Evolutionary conservation across 306 rosid genomes (phyloP).

Genomic region (Alnus rubra): DNA sequence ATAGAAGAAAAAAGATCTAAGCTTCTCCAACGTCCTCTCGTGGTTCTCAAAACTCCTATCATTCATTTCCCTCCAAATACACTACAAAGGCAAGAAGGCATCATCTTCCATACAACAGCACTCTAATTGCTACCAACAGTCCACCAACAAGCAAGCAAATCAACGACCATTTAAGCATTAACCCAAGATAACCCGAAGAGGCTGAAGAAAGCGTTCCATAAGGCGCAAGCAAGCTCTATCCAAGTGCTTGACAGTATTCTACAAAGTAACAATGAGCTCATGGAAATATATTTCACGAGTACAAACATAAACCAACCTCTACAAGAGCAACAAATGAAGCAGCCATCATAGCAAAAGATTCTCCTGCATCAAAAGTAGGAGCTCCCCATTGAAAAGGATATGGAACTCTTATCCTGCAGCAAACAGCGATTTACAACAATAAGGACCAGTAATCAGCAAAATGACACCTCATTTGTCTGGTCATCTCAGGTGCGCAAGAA

Average conservation of each 20-base stretch:
- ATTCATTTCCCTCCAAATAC: too few relatives aligned
- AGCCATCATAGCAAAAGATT: slow-evolving; percentile 98
- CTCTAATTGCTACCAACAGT: too few relatives aligned
- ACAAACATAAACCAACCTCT: slow-evolving; percentile 53
- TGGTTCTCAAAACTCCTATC: too few relatives aligned
- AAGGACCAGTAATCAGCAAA: neutral
- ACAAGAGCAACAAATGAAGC: slow-evolving; percentile 89
- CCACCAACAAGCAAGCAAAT: too few relatives aligned
- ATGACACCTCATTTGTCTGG: slow-evolving; percentile 6
- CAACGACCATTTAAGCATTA: too few relatives aligned
- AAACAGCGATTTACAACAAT: neutral
- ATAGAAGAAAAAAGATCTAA: too few relatives aligned
- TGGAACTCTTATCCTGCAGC: slow-evolving; percentile 83
- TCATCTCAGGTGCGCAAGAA: neutral
- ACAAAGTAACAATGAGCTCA: neutral
- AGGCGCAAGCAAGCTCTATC: too few relatives aligned
- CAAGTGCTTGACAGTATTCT: neutral
- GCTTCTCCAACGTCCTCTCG: too few relatives aligned
- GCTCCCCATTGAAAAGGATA: slow-evolving; percentile 99
- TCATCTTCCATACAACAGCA: too few relatives aligned
- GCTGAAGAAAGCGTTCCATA: too few relatives aligned
- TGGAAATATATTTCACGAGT: slow-evolving; percentile 17
- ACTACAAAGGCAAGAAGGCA: too few relatives aligned
- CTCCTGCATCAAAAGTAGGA: slow-evolving; percentile 96
- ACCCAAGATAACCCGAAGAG: too few relatives aligned